Evolutionary conservation across 192 early-diverging fungal genomes (phyloP).

Genomic region (Oehlia diaphana): DNA sequence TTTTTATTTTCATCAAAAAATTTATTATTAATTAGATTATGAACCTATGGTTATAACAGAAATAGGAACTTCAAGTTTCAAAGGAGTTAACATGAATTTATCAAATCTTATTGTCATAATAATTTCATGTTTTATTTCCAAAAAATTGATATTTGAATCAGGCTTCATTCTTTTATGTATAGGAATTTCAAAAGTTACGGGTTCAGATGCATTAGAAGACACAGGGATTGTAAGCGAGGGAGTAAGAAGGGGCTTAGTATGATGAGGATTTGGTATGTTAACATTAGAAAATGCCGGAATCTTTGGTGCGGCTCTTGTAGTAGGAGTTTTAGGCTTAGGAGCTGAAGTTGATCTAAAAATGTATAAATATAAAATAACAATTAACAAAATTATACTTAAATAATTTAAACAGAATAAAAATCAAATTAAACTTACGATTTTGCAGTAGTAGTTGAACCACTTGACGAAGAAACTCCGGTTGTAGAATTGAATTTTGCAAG

Average conservation of each 20-base stretch:
- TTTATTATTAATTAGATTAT: not conserved
- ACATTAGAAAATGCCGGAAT: constrained; percentile 29
- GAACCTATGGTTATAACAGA: constrained; percentile 1
- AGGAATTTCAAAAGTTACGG: constrained; percentile 29
- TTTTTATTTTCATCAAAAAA: not conserved
- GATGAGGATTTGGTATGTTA: constrained; percentile 24
- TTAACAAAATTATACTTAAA: too few relatives aligned
- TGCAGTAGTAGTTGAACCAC: not conserved
- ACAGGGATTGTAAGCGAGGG: constrained; percentile 22
- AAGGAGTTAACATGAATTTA: constrained; percentile 29
- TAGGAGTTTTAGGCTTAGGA: not conserved
- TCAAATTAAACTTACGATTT: constrained; percentile 4
- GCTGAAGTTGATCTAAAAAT: not conserved
- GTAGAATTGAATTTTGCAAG: constrained; percentile 21
- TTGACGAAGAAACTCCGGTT: not conserved
- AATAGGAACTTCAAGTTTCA: constrained; percentile 28
- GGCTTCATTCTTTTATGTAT: constrained; percentile 18
- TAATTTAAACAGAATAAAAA: not conserved
- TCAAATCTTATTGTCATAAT: constrained; percentile 30
- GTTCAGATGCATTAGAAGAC: not conserved
- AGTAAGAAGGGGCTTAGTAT: constrained; percentile 17
- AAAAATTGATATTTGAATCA: constrained; percentile 20
- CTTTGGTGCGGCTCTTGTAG: constrained; percentile 8
- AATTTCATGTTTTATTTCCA: constrained; percentile 32
- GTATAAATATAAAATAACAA: not conserved